Percentiles rank a stretch among this genome's conserved stretches.
Evolutionary conservation across 148 eudicot genomes (phyloP).

Genomic region (Amaranthus palmeri): DNA sequence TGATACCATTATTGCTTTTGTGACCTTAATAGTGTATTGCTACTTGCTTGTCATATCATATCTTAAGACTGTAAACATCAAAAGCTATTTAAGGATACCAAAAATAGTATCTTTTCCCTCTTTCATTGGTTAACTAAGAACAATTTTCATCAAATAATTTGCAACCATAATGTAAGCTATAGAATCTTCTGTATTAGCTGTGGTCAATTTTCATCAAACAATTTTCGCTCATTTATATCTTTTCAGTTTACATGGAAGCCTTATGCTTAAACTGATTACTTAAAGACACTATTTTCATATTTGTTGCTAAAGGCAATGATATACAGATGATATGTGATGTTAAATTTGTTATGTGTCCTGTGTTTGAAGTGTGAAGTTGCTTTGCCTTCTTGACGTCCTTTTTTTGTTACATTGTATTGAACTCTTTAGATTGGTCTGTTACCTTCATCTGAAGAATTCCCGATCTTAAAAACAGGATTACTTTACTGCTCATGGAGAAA

Average conservation of each 20-base stretch:
- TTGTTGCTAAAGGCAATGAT: not conserved
- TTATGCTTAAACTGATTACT: too few relatives aligned
- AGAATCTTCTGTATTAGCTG: too few relatives aligned
- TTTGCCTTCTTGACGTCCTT: not conserved
- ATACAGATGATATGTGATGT: not conserved
- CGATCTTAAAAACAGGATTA: slow-evolving; percentile 58
- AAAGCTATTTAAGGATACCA: not conserved
- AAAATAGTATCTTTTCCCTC: too few relatives aligned
- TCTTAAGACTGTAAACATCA: not conserved
- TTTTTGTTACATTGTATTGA: not conserved
- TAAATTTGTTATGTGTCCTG: not conserved
- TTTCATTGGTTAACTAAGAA: too few relatives aligned
- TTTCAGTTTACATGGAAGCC: not conserved
- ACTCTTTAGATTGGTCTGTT: not conserved
- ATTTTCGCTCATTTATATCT: too few relatives aligned
- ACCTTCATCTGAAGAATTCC: slow-evolving; percentile 12
- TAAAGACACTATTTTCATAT: too few relatives aligned
- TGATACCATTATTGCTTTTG: not conserved
- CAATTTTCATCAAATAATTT: too few relatives aligned
- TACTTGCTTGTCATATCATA: not conserved
- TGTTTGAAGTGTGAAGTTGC: not conserved
- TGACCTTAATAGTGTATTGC: not conserved
- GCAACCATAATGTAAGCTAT: too few relatives aligned
- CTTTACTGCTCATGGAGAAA: slow-evolving; percentile 85
- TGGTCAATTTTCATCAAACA: too few relatives aligned